These are phyloP conservation scores for Zelonia costaricensis DNA, from an alignment of 208 protist genomes.

Conservation along the genomic window DNA sequence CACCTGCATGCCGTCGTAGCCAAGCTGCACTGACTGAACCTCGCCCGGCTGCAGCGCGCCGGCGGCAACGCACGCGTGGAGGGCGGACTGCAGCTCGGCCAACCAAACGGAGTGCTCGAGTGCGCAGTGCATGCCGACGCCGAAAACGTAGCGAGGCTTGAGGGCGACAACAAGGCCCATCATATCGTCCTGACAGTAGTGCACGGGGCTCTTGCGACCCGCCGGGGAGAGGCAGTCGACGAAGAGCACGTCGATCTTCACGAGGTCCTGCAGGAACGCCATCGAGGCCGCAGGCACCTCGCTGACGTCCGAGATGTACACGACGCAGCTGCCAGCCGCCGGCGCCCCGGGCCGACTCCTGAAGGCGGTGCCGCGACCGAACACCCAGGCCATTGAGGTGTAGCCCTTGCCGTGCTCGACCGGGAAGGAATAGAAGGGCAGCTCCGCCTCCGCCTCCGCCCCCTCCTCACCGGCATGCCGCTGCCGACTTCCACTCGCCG, in stretches of 20 bases:
- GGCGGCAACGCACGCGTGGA: conserved; percentile 28
- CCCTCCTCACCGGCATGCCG: conserved; percentile 7
- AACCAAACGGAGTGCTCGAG: conserved; percentile 51
- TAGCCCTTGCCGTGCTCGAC: conserved; percentile 77
- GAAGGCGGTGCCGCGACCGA: conserved; percentile 73
- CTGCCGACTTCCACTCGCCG: conserved; percentile 1
- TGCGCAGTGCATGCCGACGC: conserved; percentile 82
- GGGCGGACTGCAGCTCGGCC: conserved; percentile 27
- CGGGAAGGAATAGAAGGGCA: conserved; percentile 73
- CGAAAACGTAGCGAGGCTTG: conserved; percentile 52
- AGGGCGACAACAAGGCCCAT: conserved; percentile 46
- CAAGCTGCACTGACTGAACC: conserved; percentile 57
- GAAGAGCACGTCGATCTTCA: conserved; percentile 80
- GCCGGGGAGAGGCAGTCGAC: conserved; percentile 64
- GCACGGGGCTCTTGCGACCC: conserved; percentile 37
- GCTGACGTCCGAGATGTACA: conserved; percentile 85
- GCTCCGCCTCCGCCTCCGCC: conserved; percentile 3
- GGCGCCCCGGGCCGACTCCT: conserved; percentile 29
- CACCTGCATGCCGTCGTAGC: conserved; percentile 72
- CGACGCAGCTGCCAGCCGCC: conserved; percentile 55
- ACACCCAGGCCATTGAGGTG: conserved; percentile 83
- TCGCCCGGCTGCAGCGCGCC: conserved; percentile 28
- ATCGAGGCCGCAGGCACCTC: conserved; percentile 53
- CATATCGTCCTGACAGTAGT: conserved; percentile 77
- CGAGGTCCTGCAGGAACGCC: conserved; percentile 70